Base-by-base conservation (phyloP, 2,329 filamentous ascomycete genomes). In the Fusarium sambucinum region DNA sequence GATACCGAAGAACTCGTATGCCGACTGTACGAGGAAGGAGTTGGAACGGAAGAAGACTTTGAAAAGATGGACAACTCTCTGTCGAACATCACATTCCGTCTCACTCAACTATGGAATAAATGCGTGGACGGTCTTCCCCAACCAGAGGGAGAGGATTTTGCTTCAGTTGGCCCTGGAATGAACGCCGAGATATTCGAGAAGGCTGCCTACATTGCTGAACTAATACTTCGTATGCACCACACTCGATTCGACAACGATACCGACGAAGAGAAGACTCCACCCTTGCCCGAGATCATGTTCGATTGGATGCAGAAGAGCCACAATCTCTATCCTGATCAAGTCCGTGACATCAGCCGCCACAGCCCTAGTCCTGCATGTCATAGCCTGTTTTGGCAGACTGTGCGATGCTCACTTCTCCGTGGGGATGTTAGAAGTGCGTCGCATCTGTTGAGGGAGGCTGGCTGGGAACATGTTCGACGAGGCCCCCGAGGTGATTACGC, bases 291-390 rank as follows among this genome's bases (percentile, higher is more conserved):
- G 74, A 86, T 94, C 17, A 82, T 98, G 16, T 89, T 97, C 65
- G 87, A 92, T 72, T 98, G 95, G 95, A 84, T 97, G 68, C 86
- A 92, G 55, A 84, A 85, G 17, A 87, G 92, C 74, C 93, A 97
- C 75, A 89, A 92, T 66, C 85, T 90, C 27, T 92, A 92, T 72
- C 85, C 86, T 3, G 85, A 88, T 52, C 91, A 94, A 73, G 82
- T 92, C 25, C 83, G 88, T 37, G 83, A 89, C 6, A 85, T 97
- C 25, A 81, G 87, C 65, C 83, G 84, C 29, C 80, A 89, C 70
- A 84, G 85, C 45, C 92, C 92, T 1, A 92, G 92, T 61, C 92
- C 94, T 23, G 91, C 93, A 3, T 88, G 89, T 42, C 92, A 96
- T 73, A 82, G 85, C 27, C 83, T 91, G 35, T 98, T 93, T 79